Percentiles rank a stretch among this genome's conserved stretches.
Evolutionary conservation across 169 alveolate species (phyloP).

Genomic region (Plasmodium cynomolgi): DNA sequence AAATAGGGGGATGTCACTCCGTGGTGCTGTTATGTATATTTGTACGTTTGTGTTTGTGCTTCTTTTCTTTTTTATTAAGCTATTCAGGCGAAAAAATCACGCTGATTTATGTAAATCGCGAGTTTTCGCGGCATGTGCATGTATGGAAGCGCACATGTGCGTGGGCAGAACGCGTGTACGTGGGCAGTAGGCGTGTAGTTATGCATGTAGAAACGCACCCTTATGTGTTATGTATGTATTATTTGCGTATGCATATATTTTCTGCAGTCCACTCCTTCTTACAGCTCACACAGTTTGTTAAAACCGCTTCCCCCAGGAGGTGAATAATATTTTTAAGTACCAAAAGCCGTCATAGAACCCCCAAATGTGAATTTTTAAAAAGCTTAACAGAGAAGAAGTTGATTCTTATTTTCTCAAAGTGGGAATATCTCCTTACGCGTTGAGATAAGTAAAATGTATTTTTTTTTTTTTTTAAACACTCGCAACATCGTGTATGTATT

Average conservation of each 20-base stretch:
- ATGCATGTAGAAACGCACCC: neutral
- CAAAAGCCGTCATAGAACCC: neutral
- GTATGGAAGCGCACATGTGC: neutral
- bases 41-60: neutral
- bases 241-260: neutral
- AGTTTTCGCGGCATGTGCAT: neutral
- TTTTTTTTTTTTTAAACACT: neutral
- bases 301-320: neutral
- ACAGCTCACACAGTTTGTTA: neutral
- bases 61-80: neutral
- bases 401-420: neutral
- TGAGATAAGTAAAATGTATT: neutral
- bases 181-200: neutral
- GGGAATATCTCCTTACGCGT: neutral
- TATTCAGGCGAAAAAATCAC: neutral
- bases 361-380: neutral
- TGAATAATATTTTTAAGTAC: neutral
- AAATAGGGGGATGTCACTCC: neutral
- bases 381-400: neutral
- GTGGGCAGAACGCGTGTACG: neutral
- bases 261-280: neutral
- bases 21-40: neutral
- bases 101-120: neutral
- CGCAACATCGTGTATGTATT: neutral
- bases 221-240: neutral